Evolutionary conservation across 2,329 filamentous ascomycete species (phyloP), one percentile per base, ranked within the genome.

Genomic region (Fusarium sacchari): DNA sequence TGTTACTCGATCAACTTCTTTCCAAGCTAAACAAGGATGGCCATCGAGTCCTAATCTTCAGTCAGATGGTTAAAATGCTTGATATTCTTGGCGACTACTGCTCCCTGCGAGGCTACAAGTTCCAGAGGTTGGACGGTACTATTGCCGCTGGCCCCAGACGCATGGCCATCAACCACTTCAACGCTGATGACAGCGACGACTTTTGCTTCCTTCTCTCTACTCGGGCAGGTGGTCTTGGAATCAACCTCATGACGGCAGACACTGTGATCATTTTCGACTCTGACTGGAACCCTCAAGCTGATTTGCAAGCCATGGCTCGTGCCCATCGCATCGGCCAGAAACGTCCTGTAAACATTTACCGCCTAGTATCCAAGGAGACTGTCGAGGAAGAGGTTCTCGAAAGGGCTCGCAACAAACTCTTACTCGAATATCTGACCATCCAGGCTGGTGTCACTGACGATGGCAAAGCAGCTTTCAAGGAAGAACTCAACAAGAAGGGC

Each of bases 31-130:
- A 93, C 82, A 94, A 92, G 76, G 96, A 99, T 79, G 94, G 94
- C 53, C 96, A 99, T 82, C 94, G 96, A 61, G 97, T 99, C 18
- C 85, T 99, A 72, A 98, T 99, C 74, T 99, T 99, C 86, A 98
- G 96, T 81, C 96, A 99, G 81, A 99, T 99, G 96, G 97, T 99
- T 40, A 97, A 94, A 80, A 98, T 99, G 93, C 89, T 99, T 28
- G 95, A 99, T 79, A 96, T 99, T 60, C 88, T 99, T 4, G 94
- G 94, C 50, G 96, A 99, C 78, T 99, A 99, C 80, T 90, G 98
- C 74, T 93, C 94, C 58, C 89, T 96, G 60, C 93, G 96, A 71
- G 95, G 95, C n/a, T 97, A 98, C 82, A 92, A 96, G 67, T 98
- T 96, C 80, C 97, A 99, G 80, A 90, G 96, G 24, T 89, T 99